Evolutionary conservation across 768 basidiomycete species (phyloP).

Genomic region (Hirschioporus abietinus): DNA sequence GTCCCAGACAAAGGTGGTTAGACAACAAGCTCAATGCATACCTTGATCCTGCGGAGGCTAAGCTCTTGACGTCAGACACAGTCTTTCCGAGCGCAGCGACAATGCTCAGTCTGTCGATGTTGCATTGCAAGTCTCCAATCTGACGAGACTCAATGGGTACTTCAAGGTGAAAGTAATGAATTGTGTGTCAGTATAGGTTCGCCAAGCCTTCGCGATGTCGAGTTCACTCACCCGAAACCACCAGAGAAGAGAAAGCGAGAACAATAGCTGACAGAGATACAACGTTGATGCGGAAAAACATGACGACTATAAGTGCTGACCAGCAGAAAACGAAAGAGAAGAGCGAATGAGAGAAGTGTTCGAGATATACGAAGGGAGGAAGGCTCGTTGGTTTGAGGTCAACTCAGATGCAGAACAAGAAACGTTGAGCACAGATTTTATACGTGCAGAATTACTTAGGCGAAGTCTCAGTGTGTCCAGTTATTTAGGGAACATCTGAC

Average conservation of each 20-base stretch:
- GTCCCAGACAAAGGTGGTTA: background rate
- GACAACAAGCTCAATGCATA: background rate
- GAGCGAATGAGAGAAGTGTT: background rate
- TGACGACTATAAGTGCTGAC: background rate
- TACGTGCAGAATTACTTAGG: background rate
- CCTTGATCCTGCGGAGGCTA: slow-evolving; percentile 13
- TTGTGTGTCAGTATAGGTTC: background rate
- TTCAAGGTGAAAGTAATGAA: background rate
- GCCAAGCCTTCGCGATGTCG: background rate
- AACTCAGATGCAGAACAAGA: background rate
- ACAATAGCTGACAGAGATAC: background rate
- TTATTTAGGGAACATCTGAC: background rate
- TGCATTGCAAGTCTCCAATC: slow-evolving; percentile 28
- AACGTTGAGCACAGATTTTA: background rate
- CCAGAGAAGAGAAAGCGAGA: background rate
- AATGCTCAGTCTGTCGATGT: slow-evolving; percentile 26
- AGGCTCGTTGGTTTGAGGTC: background rate
- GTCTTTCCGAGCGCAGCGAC: slow-evolving; percentile 21
- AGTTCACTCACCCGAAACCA: background rate
- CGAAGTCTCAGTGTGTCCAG: background rate
- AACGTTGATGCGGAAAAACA: background rate
- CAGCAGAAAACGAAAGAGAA: background rate
- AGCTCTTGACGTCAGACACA: slow-evolving; percentile 15
- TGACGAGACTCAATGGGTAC: slow-evolving; percentile 19
- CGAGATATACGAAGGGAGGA: background rate